Evolutionary conservation across 805 yeast species (phyloP).

Genomic region (Metschnikowia peoriensis): DNA sequence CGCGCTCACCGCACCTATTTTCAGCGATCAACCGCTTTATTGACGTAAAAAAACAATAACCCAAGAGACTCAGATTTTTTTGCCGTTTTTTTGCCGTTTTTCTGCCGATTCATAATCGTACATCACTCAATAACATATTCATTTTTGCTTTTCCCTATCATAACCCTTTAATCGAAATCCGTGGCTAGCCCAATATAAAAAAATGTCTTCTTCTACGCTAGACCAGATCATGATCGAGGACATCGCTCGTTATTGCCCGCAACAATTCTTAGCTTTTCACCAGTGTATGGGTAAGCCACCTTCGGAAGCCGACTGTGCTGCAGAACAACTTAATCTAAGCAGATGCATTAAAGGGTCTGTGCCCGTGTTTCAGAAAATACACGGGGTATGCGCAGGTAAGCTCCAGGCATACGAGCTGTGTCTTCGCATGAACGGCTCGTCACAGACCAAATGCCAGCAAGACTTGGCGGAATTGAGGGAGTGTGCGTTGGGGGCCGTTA

Average conservation of each 20-base stretch:
- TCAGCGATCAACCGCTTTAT: too few relatives aligned
- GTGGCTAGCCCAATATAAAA: too few relatives aligned
- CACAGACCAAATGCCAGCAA: conserved; percentile 48
- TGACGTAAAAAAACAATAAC: too few relatives aligned
- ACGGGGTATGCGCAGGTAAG: conserved; percentile 55
- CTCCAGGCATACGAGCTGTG: conserved; percentile 68
- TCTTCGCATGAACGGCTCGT: conserved; percentile 46
- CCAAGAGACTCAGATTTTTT: too few relatives aligned
- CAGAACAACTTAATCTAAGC: conserved; percentile 57
- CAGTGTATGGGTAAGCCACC: conserved; percentile 65
- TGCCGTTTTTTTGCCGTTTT: too few relatives aligned
- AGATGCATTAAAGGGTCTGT: conserved; percentile 62
- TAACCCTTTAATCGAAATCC: too few relatives aligned
- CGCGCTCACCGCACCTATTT: too few relatives aligned
- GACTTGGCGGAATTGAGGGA: conserved; percentile 56
- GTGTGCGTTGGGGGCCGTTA: conserved; percentile 47
- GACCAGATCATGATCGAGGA: conserved; percentile 80
- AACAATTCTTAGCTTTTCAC: conserved; percentile 68
- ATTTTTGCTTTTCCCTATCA: background rate
- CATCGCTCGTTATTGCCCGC: conserved; percentile 73
- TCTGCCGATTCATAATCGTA: too few relatives aligned
- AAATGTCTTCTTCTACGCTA: conserved; percentile 26
- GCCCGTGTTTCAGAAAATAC: conserved; percentile 70
- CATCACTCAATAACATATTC: background rate
- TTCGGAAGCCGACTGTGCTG: conserved; percentile 48